Conservation (phyloP, 1,284 basidiomycete species). For the Agaricales sp. region DNA sequence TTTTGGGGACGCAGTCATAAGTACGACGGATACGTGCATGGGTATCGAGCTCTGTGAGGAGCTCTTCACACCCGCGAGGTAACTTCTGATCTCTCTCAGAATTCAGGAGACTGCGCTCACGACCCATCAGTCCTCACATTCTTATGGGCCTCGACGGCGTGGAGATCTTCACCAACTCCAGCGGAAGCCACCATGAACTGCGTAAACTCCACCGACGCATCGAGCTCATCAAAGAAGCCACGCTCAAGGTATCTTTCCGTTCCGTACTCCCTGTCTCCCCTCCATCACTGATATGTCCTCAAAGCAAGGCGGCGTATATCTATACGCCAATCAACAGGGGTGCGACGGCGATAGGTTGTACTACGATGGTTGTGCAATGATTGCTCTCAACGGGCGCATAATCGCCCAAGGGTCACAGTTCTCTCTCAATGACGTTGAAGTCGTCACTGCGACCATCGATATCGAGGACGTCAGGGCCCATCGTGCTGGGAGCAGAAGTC, state of each 20-base stretch:
- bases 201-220: conserved; percentile 88
- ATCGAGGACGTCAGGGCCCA: conserved; percentile 91
- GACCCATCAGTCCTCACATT: conserved; percentile 91
- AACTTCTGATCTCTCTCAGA: conserved; percentile 6
- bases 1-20: conserved; percentile 92
- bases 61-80: conserved; percentile 94
- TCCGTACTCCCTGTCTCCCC: conserved; percentile 1
- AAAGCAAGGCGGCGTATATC: conserved; percentile 90
- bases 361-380: conserved; percentile 96
- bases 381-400: conserved; percentile 88
- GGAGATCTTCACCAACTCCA: conserved; percentile 97
- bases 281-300: conserved; percentile 3
- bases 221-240: conserved; percentile 95
- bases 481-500: conserved; percentile 67
- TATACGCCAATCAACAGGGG: conserved; percentile 98
- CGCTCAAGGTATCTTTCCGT: conserved; percentile 59
- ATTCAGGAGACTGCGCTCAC: not conserved
- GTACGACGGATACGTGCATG: conserved; percentile 91
- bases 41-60: conserved; percentile 97
- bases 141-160: conserved; percentile 96
- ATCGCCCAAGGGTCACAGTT: conserved; percentile 96
- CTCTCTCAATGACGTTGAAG: conserved; percentile 91
- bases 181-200: conserved; percentile 94
- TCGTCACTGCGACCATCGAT: conserved; percentile 91
- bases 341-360: conserved; percentile 97